Conservation (phyloP, 768 basidiomycete species). For the Pholiota microspora region DNA sequence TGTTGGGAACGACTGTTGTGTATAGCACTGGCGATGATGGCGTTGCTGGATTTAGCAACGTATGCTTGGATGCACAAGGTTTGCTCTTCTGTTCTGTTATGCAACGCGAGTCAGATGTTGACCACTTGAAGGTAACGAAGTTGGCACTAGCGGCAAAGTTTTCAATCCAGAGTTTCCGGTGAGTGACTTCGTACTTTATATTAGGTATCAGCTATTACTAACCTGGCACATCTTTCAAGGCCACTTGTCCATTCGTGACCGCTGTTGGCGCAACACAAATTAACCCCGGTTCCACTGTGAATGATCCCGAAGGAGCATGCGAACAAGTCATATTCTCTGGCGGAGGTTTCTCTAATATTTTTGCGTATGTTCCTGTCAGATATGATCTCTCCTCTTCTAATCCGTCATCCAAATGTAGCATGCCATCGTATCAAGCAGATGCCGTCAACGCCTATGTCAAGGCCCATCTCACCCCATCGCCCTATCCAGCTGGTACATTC, state of each 20-base stretch:
- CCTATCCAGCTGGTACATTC: slow-evolving; percentile 39
- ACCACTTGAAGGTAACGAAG: slow-evolving; percentile 19
- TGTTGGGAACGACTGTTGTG: slow-evolving; percentile 35
- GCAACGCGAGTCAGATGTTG: slow-evolving; percentile 4
- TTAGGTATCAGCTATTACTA: not conserved
- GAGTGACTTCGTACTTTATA: not conserved
- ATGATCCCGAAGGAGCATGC: slow-evolving; percentile 45
- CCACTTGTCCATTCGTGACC: slow-evolving; percentile 48
- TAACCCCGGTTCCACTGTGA: slow-evolving; percentile 39
- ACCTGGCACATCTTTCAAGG: slow-evolving; percentile 18
- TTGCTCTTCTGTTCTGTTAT: not conserved
- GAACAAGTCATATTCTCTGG: slow-evolving; percentile 45
- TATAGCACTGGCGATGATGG: slow-evolving; percentile 36
- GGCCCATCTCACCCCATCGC: slow-evolving; percentile 29
- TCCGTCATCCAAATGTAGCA: slow-evolving; percentile 19
- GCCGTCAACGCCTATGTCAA: slow-evolving; percentile 39
- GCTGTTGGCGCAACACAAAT: slow-evolving; percentile 53
- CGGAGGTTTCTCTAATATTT: slow-evolving; percentile 50
- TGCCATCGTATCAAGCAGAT: slow-evolving; percentile 43
- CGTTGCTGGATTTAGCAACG: slow-evolving; percentile 32
- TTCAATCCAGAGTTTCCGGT: slow-evolving; percentile 28
- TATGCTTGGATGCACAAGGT: slow-evolving; percentile 44
- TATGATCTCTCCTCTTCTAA: not conserved
- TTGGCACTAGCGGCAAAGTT: slow-evolving; percentile 13
- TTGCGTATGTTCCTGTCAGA: slow-evolving; percentile 24